Evolutionary conservation across 1,139 yeast species (phyloP), one percentile per base, ranked within the genome.

Genomic region (Suhomyces maxii): DNA sequence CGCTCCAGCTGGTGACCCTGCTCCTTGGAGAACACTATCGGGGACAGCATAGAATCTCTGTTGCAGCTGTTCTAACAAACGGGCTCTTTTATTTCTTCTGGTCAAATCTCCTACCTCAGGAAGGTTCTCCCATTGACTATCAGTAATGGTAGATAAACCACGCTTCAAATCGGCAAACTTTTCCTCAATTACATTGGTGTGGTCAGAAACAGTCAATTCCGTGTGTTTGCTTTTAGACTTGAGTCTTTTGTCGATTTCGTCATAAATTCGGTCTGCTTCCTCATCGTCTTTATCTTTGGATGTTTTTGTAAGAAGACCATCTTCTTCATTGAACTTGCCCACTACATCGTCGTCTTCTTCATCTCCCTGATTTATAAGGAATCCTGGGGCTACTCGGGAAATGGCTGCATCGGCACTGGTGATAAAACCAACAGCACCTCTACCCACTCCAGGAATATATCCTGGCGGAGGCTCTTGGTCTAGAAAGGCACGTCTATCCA

Each of bases 391-490:
- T 25, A 69, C 61, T 34, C 69, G 63, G 1, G 76, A 73, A 2
- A 77, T 71, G 1, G 86, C 87, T n/a, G 86, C 68, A 54, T 86
- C 95, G 2, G 93, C 87, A 49, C 89, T 79, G 0, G 96, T 88
- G 0, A 93, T 83, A 64, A 91, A 91, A 1, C 98, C 98, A 0
- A 89, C 81, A 1, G 98, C 99, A 13, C 99, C 99, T 60, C 99
- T 75, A 0, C 98, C 99, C 8, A 90, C 69, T 31, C 99, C 99
- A 1, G 98, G 87, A 35, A 90, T 80, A 61, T 93, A 93, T 7
- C 96, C 96, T 3, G 86, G 81, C 0, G 99, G 99, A 0, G 98
- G 86, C 52, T 85, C 83, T 69, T 87, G 90, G 58, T 86, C 91
- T 46, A 93, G 73, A 65, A 93, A 93, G n/a, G 82, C 73, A 53